These are phyloP conservation scores for Globisporangium megalacanthum DNA, from an alignment of 352 stramenopile genomes.

Conservation along the genomic window DNA sequence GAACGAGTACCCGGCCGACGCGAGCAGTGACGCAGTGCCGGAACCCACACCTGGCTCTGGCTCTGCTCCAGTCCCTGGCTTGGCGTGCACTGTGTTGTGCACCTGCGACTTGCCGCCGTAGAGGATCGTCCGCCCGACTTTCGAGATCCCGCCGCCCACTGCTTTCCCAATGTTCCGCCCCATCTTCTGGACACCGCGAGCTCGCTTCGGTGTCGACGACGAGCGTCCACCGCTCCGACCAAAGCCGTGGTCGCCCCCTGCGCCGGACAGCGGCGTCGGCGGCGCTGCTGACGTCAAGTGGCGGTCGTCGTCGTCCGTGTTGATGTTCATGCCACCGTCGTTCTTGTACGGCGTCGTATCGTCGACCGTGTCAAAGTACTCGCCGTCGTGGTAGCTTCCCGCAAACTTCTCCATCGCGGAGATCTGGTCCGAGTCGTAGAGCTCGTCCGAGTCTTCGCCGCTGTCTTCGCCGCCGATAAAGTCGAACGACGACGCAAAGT, in stretches of 20 bases:
- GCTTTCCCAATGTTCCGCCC: slow-evolving; percentile 72
- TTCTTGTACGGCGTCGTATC: slow-evolving; percentile 17
- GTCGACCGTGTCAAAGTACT: slow-evolving; percentile 25
- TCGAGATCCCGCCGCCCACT: slow-evolving; percentile 71
- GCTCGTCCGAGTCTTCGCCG: slow-evolving; percentile 66
- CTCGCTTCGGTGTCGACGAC: slow-evolving; percentile 16
- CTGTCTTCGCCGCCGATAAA: slow-evolving; percentile 82
- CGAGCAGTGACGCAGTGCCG: slow-evolving; percentile 27
- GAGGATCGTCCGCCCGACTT: slow-evolving; percentile 72
- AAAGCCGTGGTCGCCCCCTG: slow-evolving; percentile 12
- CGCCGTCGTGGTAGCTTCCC: slow-evolving; percentile 39
- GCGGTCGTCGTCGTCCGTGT: slow-evolving; percentile 4
- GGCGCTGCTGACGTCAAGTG: slow-evolving; percentile 9
- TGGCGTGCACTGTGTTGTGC: slow-evolving; percentile 4
- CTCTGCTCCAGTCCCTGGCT: slow-evolving; percentile 11
- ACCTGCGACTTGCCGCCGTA: slow-evolving; percentile 56
- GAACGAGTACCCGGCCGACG: slow-evolving; percentile 44
- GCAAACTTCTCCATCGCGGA: slow-evolving; percentile 67
- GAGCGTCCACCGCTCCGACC: slow-evolving; percentile 5
- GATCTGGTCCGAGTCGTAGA: slow-evolving; percentile 71
- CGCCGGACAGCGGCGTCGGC: slow-evolving; percentile 10
- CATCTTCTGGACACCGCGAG: slow-evolving; percentile 67
- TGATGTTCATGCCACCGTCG: slow-evolving; percentile 12
- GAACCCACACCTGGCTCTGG: slow-evolving; percentile 12
- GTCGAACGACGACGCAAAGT: slow-evolving; percentile 62